These are phyloP conservation scores for Penicillium sp. DNA, from an alignment of 2,329 filamentous ascomycete species.

Conservation along the genomic window DNA sequence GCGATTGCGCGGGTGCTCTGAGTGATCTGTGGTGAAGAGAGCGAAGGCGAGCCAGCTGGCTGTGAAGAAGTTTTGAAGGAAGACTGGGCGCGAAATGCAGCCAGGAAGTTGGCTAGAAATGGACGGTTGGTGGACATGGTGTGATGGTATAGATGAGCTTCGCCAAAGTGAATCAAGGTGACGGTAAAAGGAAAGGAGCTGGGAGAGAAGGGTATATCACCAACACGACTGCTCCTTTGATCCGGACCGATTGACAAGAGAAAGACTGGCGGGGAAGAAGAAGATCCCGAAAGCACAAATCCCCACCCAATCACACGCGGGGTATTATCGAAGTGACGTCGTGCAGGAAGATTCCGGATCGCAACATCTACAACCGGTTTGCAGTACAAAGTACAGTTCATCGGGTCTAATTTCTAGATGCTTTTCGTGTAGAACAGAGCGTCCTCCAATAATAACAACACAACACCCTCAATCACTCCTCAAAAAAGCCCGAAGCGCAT, in stretches of 20 bases:
- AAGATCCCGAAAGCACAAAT: conserved; percentile 12
- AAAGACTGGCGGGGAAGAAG: conserved; percentile 1
- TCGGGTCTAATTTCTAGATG: conserved; percentile 24
- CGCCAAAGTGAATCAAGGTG: background rate
- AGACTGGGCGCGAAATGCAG: conserved; percentile 61
- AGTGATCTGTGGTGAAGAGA: conserved; percentile 39
- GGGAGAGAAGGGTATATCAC: no score
- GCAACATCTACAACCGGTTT: background rate
- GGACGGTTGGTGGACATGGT: conserved; percentile 59
- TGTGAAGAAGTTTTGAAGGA: conserved; percentile 52
- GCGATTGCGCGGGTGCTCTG: conserved; percentile 45
- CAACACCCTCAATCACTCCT: conserved; percentile 23
- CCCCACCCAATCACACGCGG: conserved; percentile 15
- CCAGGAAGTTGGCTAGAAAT: conserved; percentile 62
- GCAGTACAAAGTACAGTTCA: conserved; percentile 1
- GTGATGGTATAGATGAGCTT: conserved; percentile 11
- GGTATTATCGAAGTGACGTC: conserved; percentile 21
- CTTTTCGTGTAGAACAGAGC: conserved; percentile 22
- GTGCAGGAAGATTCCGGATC: conserved; percentile 15
- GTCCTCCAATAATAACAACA: conserved; percentile 7
- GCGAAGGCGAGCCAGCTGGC: conserved; percentile 31
- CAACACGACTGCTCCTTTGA: background rate
- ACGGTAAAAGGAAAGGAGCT: background rate
- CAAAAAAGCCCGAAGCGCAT: conserved; percentile 18
- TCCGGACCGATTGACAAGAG: background rate